A percentile compares a stretch with the other conserved stretches of the same genome.
Evolutionary conservation across 1,284 basidiomycete species (phyloP).

Genomic region (Butyriboletus appendiculatus): DNA sequence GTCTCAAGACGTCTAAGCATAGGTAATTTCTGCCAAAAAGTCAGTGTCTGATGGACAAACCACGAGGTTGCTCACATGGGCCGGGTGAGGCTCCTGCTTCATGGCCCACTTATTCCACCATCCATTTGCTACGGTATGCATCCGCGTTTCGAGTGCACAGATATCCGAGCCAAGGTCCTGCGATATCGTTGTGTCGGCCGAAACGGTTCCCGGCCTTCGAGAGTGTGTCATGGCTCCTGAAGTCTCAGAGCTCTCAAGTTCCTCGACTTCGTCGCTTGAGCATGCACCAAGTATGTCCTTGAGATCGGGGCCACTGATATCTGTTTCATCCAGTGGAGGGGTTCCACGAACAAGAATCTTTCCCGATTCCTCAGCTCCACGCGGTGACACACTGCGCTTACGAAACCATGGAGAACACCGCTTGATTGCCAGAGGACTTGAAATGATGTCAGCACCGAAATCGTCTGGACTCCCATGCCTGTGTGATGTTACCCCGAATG

Average conservation of each 20-base stretch:
- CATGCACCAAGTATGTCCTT: conserved; percentile 46
- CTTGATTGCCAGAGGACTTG: conserved; percentile 53
- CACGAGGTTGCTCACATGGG: conserved; percentile 24
- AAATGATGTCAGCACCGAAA: conserved; percentile 58
- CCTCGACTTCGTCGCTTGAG: conserved; percentile 52
- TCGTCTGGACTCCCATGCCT: conserved; percentile 35
- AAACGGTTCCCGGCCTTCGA: neutral
- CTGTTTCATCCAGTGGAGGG: conserved; percentile 25
- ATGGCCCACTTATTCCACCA: conserved; percentile 61
- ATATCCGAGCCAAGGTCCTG: conserved; percentile 26
- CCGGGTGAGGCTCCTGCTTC: conserved; percentile 20
- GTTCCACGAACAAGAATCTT: conserved; percentile 42
- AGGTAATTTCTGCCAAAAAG: conserved; percentile 31
- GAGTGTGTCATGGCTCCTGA: neutral
- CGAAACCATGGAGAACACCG: conserved; percentile 22
- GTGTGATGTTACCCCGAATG: conserved; percentile 16
- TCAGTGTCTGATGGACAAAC: conserved; percentile 16
- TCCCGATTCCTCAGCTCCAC: conserved; percentile 4
- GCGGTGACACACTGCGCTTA: conserved; percentile 9
- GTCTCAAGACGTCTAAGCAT: conserved; percentile 46
- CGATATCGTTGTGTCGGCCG: conserved; percentile 4
- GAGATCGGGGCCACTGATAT: conserved; percentile 45
- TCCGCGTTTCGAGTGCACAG: conserved; percentile 33
- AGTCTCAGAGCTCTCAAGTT: conserved; percentile 27
- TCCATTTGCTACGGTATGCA: conserved; percentile 52